Evolutionary conservation across 2,329 filamentous ascomycete species (phyloP).

Genomic region (Penicillium janthinellum): DNA sequence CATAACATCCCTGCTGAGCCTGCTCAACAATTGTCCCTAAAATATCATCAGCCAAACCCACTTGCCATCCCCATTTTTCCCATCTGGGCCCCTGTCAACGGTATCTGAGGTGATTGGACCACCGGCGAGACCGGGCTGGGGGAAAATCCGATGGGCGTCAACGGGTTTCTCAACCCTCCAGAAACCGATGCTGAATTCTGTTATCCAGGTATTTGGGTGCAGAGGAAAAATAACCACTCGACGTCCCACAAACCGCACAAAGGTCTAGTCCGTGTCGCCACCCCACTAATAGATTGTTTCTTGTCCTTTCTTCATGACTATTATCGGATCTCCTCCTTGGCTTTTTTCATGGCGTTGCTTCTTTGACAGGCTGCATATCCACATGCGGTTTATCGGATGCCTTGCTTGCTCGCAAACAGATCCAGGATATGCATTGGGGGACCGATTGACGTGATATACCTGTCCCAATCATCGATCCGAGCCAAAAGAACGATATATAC

Average conservation of each 20-base stretch:
- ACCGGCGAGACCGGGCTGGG: background rate
- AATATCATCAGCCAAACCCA: background rate
- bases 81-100: background rate
- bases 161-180: background rate
- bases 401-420: conserved; percentile 15
- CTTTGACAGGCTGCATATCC: conserved; percentile 17
- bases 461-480: background rate
- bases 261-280: too few species aligned
- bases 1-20: background rate
- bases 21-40: background rate
- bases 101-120: conserved; percentile 15
- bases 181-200: background rate
- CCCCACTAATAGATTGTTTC: background rate
- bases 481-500: background rate
- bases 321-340: background rate
- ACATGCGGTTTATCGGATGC: conserved; percentile 23
- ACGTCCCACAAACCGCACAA: background rate
- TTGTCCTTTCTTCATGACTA: background rate
- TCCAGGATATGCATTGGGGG: conserved; percentile 24
- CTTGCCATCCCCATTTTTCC: background rate
- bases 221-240: background rate
- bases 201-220: background rate
- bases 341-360: background rate
- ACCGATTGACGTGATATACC: background rate
- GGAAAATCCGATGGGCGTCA: conserved; percentile 4